These are phyloP conservation scores for Colletotrichum cereale DNA, from an alignment of 2,329 filamentous ascomycete species.

Conservation along the genomic window DNA sequence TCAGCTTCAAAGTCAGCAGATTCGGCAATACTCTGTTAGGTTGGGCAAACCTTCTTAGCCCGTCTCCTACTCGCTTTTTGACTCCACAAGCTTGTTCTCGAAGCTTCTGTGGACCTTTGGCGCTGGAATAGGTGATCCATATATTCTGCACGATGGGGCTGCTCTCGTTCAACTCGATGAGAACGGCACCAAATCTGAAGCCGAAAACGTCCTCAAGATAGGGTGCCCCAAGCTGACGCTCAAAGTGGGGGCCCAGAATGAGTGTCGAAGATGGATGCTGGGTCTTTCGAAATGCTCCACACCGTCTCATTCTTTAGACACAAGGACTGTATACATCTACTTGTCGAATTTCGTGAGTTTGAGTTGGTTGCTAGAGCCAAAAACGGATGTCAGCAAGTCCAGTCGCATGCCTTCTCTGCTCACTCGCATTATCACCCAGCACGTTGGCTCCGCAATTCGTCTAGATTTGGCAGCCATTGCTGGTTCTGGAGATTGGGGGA, in stretches of 20 bases:
- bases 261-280: neutral
- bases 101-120: slow-evolving; percentile 10
- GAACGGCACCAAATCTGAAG: neutral
- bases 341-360: too few relatives aligned
- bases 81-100: neutral
- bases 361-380: too few relatives aligned
- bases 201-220: neutral
- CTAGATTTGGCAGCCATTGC: too few relatives aligned
- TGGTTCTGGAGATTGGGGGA: too few relatives aligned
- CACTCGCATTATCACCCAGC: too few relatives aligned
- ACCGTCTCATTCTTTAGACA: too few relatives aligned
- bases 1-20: neutral
- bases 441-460: too few relatives aligned
- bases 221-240: neutral
- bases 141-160: neutral
- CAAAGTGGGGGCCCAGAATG: neutral
- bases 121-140: neutral
- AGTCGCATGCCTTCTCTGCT: too few relatives aligned
- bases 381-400: too few relatives aligned
- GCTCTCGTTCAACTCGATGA: neutral
- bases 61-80: neutral
- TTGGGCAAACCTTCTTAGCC: too few relatives aligned
- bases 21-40: neutral
- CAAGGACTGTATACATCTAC: too few relatives aligned
- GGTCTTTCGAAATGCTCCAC: too few relatives aligned